Percentiles rank a stretch among this genome's conserved stretches.
phyloP scores from a whole-genome alignment of 371 early-diverging fungal species.

The Apophysomyces elegans region DNA sequence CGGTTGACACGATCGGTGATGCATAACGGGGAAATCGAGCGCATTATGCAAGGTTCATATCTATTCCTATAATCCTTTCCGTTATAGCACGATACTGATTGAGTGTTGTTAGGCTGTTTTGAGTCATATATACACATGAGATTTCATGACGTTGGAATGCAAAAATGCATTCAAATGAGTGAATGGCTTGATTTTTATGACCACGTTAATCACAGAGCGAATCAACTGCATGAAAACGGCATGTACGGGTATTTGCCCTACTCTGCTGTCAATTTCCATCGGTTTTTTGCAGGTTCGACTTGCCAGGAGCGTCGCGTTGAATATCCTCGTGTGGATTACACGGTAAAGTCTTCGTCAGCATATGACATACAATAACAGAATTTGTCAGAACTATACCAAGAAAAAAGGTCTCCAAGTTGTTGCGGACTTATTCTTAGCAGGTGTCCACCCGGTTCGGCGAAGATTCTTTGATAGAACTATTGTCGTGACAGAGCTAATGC shows the following conservation, averaged over 20 bases:
- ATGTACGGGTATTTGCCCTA: constrained; percentile 76
- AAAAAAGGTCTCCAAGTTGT: constrained; percentile 8
- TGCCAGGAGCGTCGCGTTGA: constrained; percentile 67
- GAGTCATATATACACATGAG: constrained; percentile 85
- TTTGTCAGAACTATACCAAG: constrained; percentile 9
- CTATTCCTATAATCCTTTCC: not conserved
- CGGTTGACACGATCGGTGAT: constrained; percentile 59
- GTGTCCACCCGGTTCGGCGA: constrained; percentile 54
- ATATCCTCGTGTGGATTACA: constrained; percentile 83
- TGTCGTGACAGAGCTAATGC: constrained; percentile 63
- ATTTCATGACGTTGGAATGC: constrained; percentile 75
- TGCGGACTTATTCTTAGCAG: constrained; percentile 41
- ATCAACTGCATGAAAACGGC: constrained; percentile 49
- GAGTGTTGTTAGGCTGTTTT: constrained; percentile 71
- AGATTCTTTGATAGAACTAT: constrained; percentile 50
- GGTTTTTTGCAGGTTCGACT: constrained; percentile 77
- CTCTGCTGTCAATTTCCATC: constrained; percentile 77
- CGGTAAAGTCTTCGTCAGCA: constrained; percentile 44
- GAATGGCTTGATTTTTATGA: constrained; percentile 92
- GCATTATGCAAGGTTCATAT: constrained; percentile 77
- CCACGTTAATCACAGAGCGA: constrained; percentile 55
- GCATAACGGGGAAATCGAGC: constrained; percentile 82
- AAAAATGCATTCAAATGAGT: constrained; percentile 62
- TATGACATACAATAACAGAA: not conserved
- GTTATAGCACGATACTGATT: not conserved